phyloP scores from a whole-genome alignment of 2,329 filamentous ascomycete species.

The Penicillium sp. region DNA sequence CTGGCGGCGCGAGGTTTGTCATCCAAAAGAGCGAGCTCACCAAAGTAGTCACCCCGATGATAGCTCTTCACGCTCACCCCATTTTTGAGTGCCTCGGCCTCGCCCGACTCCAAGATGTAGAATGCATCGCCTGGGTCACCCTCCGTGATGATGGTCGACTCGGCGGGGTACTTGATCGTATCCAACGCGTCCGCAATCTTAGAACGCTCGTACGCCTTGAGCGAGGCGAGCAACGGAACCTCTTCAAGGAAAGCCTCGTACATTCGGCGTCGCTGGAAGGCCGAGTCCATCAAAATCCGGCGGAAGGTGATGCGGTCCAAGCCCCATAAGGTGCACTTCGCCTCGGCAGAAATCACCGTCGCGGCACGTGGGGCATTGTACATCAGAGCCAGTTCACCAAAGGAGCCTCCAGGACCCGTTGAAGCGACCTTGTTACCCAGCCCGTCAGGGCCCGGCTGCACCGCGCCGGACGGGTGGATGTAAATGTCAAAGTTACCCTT shows the following conservation, averaged over 20 bases:
- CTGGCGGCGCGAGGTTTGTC: constrained; percentile 90
- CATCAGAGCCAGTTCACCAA: constrained; percentile 95
- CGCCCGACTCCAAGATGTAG: constrained; percentile 80
- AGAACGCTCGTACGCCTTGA: constrained; percentile 87
- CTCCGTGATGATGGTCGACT: constrained; percentile 79
- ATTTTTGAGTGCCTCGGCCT: constrained; percentile 81
- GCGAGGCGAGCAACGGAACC: constrained; percentile 72
- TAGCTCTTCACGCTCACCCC: constrained; percentile 72
- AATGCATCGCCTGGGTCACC: constrained; percentile 89
- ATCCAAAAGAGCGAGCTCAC: constrained; percentile 86
- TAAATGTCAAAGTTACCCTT: constrained; percentile 85
- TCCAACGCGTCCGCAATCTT: constrained; percentile 97
- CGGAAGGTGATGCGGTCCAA: constrained; percentile 94
- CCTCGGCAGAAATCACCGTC: constrained; percentile 78
- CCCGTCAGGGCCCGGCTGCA: constrained; percentile 74
- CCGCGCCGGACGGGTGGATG: constrained; percentile 69
- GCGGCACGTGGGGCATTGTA: constrained; percentile 96
- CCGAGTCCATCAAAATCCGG: constrained; percentile 95
- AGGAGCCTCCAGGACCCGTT: constrained; percentile 83
- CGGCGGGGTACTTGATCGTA: constrained; percentile 74
- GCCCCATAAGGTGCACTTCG: constrained; percentile 79
- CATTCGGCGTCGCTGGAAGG: constrained; percentile 90
- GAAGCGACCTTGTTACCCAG: constrained; percentile 75
- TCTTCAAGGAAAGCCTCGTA: constrained; percentile 96
- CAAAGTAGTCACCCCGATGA: constrained; percentile 91